Percentiles rank a stretch among this genome's conserved stretches.
These are phyloP conservation scores for Sugiyamaella smithiae DNA, from an alignment of 805 yeast species.

Conservation along the genomic window DNA sequence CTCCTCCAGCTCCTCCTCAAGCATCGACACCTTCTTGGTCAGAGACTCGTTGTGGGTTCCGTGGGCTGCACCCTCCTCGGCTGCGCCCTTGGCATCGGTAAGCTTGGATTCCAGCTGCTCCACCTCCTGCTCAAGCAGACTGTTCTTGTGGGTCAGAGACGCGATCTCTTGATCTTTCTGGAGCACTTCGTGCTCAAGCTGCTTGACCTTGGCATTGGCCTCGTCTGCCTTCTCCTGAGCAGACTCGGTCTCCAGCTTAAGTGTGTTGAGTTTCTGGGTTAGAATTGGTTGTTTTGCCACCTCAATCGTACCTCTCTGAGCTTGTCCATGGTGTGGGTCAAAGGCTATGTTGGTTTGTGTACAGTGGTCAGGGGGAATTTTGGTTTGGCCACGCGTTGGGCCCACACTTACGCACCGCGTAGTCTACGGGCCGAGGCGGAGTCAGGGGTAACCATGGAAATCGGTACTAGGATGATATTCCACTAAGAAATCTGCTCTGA, in stretches of 20 bases:
- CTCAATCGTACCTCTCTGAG: slow-evolving; percentile 45
- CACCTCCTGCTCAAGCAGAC: slow-evolving; percentile 78
- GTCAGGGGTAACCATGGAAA: slow-evolving; percentile 1
- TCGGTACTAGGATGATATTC: slow-evolving; percentile 1
- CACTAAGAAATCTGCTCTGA: too few species aligned
- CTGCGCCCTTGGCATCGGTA: slow-evolving; percentile 74
- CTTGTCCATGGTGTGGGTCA: slow-evolving; percentile 42
- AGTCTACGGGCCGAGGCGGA: slow-evolving; percentile 4
- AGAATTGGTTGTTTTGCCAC: background rate
- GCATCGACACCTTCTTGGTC: slow-evolving; percentile 81
- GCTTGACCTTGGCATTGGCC: slow-evolving; percentile 73
- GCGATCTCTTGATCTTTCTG: slow-evolving; percentile 95
- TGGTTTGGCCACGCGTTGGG: slow-evolving; percentile 6
- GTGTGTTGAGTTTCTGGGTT: slow-evolving; percentile 72
- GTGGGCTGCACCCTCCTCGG: slow-evolving; percentile 86
- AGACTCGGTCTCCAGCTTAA: slow-evolving; percentile 91
- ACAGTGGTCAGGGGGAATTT: slow-evolving; percentile 4
- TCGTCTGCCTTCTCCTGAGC: slow-evolving; percentile 98
- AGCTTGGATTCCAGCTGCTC: slow-evolving; percentile 69
- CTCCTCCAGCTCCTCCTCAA: slow-evolving; percentile 88
- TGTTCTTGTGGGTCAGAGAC: slow-evolving; percentile 87
- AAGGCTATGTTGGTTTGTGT: background rate
- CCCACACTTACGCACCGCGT: slow-evolving; percentile 5
- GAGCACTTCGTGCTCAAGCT: slow-evolving; percentile 84
- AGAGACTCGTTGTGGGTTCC: slow-evolving; percentile 87